These are phyloP conservation scores for Metschnikowia anglica DNA, from an alignment of 805 yeast species.

Conservation along the genomic window DNA sequence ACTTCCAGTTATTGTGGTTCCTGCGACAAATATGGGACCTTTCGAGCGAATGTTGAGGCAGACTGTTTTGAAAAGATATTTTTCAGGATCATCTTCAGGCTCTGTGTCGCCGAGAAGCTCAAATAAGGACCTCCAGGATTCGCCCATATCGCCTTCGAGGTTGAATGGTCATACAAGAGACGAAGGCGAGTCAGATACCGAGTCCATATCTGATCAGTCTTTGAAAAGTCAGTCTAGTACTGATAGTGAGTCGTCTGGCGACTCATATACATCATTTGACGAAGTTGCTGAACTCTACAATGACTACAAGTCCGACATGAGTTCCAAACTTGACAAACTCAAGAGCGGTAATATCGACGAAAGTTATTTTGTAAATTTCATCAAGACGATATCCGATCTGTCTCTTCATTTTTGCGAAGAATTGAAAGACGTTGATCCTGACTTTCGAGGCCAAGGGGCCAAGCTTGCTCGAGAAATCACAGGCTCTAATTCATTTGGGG, in stretches of 20 bases:
- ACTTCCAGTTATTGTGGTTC: conserved; percentile 65
- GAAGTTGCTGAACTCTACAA: conserved; percentile 38
- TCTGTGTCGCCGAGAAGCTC: conserved; percentile 1
- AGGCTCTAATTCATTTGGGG: conserved; percentile 42
- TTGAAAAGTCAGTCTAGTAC: conserved; percentile 22
- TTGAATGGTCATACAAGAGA: background rate
- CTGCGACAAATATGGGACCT: conserved; percentile 55
- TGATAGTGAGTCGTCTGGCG: conserved; percentile 27
- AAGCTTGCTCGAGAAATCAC: conserved; percentile 42
- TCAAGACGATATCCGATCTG: conserved; percentile 33
- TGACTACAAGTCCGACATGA: conserved; percentile 27
- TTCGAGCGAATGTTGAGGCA: conserved; percentile 49
- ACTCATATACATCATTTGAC: conserved; percentile 38
- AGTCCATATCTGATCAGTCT: conserved; percentile 18
- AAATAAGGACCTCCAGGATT: background rate
- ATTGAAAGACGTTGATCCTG: conserved; percentile 37
- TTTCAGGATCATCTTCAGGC: background rate
- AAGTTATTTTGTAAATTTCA: conserved; percentile 29
- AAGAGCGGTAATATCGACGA: conserved; percentile 23
- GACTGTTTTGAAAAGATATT: conserved; percentile 21
- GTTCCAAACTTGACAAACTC: conserved; percentile 17
- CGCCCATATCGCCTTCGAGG: background rate
- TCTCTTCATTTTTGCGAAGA: conserved; percentile 38
- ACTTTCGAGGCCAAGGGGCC: conserved; percentile 42
- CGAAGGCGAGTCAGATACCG: conserved; percentile 13